Percentiles rank a stretch among this genome's conserved stretches.
Evolutionary conservation across 345 rosid genomes (phyloP).

Genomic region (Acer yangbiense): DNA sequence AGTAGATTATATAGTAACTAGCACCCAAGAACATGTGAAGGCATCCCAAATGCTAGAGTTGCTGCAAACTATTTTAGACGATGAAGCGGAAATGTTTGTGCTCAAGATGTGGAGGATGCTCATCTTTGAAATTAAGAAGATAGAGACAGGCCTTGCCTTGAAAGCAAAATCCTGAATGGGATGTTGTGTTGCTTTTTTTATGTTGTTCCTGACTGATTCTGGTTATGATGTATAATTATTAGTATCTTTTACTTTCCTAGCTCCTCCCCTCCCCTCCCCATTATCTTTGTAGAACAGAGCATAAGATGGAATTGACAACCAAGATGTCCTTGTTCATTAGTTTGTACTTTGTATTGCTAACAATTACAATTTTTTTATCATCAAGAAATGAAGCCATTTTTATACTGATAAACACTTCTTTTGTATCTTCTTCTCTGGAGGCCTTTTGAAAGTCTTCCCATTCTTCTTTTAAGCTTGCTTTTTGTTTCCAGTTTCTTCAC

Average conservation of each 20-base stretch:
- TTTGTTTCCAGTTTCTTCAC: neutral
- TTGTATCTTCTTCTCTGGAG: neutral
- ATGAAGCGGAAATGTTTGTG: slow-evolving; percentile 99
- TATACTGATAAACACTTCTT: neutral
- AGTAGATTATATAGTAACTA: slow-evolving; percentile 83
- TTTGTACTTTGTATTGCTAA: slow-evolving; percentile 18
- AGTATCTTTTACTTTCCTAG: neutral
- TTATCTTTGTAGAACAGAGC: slow-evolving; percentile 16
- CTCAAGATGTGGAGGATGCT: slow-evolving; percentile 99
- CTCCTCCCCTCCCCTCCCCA: neutral
- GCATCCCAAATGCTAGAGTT: slow-evolving; percentile 93
- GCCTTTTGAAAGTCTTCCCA: neutral
- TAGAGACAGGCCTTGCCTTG: slow-evolving; percentile 71
- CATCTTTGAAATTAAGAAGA: slow-evolving; percentile 91
- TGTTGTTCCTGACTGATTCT: neutral
- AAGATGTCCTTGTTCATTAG: slow-evolving; percentile 14
- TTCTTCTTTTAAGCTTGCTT: neutral
- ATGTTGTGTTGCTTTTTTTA: neutral
- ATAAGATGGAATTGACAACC: neutral
- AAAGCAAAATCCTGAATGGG: slow-evolving; percentile 53
- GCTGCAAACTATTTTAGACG: slow-evolving; percentile 82
- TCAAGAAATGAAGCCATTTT: slow-evolving; percentile 10
- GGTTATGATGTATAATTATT: neutral
- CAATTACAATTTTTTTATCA: neutral
- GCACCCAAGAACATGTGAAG: slow-evolving; percentile 82